These are phyloP conservation scores for Psilocybe sp. DNA, from an alignment of 768 basidiomycete species.

Conservation along the genomic window DNA sequence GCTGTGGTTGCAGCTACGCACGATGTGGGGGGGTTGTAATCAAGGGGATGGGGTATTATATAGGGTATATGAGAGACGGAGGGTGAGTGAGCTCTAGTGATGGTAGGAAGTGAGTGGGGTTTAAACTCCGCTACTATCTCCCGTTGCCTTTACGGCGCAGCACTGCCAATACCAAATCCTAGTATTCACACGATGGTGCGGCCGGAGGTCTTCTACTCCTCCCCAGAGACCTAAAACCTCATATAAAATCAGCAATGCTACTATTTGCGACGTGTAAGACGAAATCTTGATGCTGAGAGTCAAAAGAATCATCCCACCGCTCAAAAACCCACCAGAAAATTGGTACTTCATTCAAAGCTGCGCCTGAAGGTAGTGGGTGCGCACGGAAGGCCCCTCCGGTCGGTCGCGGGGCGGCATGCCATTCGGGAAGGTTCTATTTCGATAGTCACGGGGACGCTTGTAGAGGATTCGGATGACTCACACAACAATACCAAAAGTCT, in stretches of 20 bases:
- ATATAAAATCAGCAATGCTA: neutral
- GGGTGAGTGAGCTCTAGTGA: constrained; percentile 14
- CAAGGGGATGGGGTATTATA: constrained; percentile 16
- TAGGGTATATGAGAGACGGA: constrained; percentile 17
- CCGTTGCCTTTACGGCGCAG: constrained; percentile 21
- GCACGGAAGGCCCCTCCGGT: no score
- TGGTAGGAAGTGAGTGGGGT: constrained; percentile 20
- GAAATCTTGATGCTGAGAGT: neutral
- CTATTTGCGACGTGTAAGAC: neutral
- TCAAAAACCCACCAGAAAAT: no score
- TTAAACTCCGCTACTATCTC: constrained; percentile 25
- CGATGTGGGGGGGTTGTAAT: constrained; percentile 4
- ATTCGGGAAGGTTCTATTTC: no score
- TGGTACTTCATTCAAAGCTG: no score
- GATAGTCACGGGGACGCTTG: no score
- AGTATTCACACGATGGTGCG: constrained; percentile 20
- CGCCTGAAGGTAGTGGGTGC: no score
- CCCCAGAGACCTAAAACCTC: neutral
- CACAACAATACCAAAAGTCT: no score
- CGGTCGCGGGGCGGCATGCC: no score
- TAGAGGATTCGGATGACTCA: no score
- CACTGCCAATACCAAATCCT: constrained; percentile 19
- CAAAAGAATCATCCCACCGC: neutral
- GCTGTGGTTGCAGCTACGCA: neutral
- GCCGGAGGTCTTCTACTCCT: constrained; percentile 7